phyloP scores from a whole-genome alignment of 768 basidiomycete genomes.

The Kwoniella dejecticola region DNA sequence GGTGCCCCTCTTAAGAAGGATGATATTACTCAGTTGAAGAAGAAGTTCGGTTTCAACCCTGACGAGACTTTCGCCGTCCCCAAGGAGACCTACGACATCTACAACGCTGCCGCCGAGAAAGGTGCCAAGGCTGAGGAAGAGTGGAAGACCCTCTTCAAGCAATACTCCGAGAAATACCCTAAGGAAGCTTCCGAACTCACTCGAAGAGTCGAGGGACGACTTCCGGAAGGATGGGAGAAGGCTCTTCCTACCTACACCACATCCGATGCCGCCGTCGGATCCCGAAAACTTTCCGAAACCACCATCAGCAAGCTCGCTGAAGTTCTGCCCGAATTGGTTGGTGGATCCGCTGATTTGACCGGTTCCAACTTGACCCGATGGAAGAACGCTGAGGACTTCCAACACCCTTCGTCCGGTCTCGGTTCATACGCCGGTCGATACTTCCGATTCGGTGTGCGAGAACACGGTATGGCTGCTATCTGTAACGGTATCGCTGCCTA shows the following conservation, averaged over 20 bases:
- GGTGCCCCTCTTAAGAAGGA: constrained; percentile 81
- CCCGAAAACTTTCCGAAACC: constrained; percentile 90
- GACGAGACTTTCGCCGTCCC: constrained; percentile 78
- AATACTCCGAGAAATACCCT: constrained; percentile 78
- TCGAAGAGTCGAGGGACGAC: constrained; percentile 77
- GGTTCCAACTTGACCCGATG: constrained; percentile 82
- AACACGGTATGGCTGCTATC: constrained; percentile 96
- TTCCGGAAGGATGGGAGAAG: constrained; percentile 85
- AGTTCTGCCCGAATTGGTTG: constrained; percentile 75
- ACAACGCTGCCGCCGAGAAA: constrained; percentile 67
- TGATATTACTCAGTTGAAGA: constrained; percentile 80
- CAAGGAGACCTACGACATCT: constrained; percentile 68
- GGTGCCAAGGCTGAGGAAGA: constrained; percentile 72
- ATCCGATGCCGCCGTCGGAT: constrained; percentile 79
- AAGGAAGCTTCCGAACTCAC: constrained; percentile 81
- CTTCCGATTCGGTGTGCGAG: constrained; percentile 94
- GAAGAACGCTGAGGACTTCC: constrained; percentile 72
- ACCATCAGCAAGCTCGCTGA: constrained; percentile 75
- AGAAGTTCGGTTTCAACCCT: constrained; percentile 77
- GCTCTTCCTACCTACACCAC: constrained; percentile 80
- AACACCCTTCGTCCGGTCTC: constrained; percentile 78
- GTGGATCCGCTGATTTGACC: constrained; percentile 91
- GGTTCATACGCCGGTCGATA: constrained; percentile 85
- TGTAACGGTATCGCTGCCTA: constrained; percentile 88
- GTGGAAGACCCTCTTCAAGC: constrained; percentile 70